Base-by-base conservation (phyloP, 73 alveolate genomes). In the Tetrahymena thermophila region DNA sequence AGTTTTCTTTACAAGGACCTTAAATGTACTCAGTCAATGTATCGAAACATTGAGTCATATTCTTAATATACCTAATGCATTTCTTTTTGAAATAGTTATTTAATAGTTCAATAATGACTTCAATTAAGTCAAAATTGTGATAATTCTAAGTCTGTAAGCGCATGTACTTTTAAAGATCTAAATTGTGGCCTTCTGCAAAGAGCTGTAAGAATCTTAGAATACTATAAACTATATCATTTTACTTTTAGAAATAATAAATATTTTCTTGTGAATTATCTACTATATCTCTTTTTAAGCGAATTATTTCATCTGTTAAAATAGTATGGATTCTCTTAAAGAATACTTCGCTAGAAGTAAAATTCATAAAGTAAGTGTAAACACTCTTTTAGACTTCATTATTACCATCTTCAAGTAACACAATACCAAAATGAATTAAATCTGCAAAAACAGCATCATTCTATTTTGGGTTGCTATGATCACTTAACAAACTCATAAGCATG, bases 401-500 rank as follows among this genome's bases (percentile, higher is more conserved):
- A 10, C 98, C 98, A 7, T 96, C 98, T 93, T 95, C 98, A 50
- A 96, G 58, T 94, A 96, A 44, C 21, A 83, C 85, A 28, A 95
- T 96, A n/a, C 96, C 96, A 95, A 96, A 96, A 34, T 57, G 34
- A 89, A 96, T 43, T 14, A 96, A 38, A 93, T 95, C 97, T 35
- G 44, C 85, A 56, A 95, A 96, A 21, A 95, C 94, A 56, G 94
- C 95, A 94, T 93, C 85, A 83, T 96, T 43, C 43, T 93, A 43
- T 43, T 96, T 94, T 0, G 96, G 35, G 17, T 96, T 97, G 57
- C 96, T 95, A 93, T 95, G 94, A 85, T 95, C 97, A 50, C 94
- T 50, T 15, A 95, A 35, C 11, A 95, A 56, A 7, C 84, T 56
- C 28, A 95, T 23, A 10, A 95, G 93, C 35, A 94, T 95, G 42